Percentiles rank a stretch among this genome's conserved stretches.
Evolutionary conservation across 352 stramenopile genomes (phyloP).

Genomic region (Pythium coloratum): DNA sequence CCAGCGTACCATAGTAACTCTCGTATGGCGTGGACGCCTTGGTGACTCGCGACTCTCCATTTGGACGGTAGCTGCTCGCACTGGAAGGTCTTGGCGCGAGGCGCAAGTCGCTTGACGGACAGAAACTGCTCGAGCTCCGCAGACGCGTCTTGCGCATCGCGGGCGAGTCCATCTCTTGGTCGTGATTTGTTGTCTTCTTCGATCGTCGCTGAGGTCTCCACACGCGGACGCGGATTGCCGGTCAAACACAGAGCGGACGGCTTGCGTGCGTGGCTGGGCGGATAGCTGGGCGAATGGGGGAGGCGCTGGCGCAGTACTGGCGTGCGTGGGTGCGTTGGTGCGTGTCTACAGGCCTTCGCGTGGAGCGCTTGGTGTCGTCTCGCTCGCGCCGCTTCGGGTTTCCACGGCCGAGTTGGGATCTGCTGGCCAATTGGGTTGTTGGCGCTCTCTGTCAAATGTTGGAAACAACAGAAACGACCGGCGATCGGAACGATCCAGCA

Average conservation of each 20-base stretch:
- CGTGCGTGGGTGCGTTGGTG: neutral
- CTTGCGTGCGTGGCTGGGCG: neutral
- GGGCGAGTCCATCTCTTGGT: constrained; percentile 9
- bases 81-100: neutral
- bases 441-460: neutral
- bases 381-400: neutral
- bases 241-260: neutral
- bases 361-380: neutral
- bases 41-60: neutral
- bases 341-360: neutral
- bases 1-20: neutral
- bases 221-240: neutral
- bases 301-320: neutral
- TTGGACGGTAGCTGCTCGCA: neutral
- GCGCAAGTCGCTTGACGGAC: neutral
- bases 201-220: neutral
- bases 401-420: neutral
- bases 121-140: constrained; percentile 24
- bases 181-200: neutral
- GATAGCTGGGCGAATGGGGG: neutral
- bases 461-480: constrained; percentile 2
- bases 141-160: constrained; percentile 4
- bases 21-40: neutral
- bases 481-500: neutral
- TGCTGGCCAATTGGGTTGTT: neutral